Evolutionary conservation across 2,329 filamentous ascomycete species (phyloP), one percentile per base, ranked within the genome.

Genomic region (Cladorrhinum sp.): DNA sequence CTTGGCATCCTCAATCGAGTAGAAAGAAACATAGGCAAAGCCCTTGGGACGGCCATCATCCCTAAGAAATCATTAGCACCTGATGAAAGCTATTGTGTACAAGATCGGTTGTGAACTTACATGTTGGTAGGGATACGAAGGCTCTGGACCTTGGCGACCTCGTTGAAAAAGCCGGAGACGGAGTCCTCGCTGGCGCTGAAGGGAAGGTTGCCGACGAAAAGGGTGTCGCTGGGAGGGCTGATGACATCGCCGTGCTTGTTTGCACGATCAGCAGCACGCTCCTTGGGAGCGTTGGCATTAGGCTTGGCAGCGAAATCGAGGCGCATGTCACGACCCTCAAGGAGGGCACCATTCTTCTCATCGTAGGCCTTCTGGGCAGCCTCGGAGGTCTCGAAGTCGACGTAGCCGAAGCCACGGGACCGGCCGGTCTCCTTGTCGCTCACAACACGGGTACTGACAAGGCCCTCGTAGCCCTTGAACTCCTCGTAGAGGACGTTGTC

Each of bases 331-430:
- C 73, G 74, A 57, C 72, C 73, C 55, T 75, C 72, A 29, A 76
- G 66, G 62, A 67, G 70, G 58, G 67, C 69, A 61, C 74, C 74
- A 60, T 69, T 69, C 71, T 75, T 75, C 62, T 70, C 73, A 27
- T 73, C 73, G 62, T 77, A 75, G 16, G 81, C 73, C 58, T 71
- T 71, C 72, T 75, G 62, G 54, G 73, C 72, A 29, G 66, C 65
- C 62, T 84, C 87, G 62, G 82, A 77, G 67, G 81, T 85, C 72
- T 81, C 80, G 77, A 93, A 96, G 80, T 96, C 92, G 70, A 96
- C 90, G 74, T 96, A 97, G 63, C 93, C 93, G 76, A 96, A 96
- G 67, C 91, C 93, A 79, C 92, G 92, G 76, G 92, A 93, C 72
- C 91, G 89, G 70, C 91, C 90, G 71, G 82, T 84, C 59, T 88